Base-by-base conservation (phyloP, 192 early-diverging fungal species). In the Coemansia sp. region DNA sequence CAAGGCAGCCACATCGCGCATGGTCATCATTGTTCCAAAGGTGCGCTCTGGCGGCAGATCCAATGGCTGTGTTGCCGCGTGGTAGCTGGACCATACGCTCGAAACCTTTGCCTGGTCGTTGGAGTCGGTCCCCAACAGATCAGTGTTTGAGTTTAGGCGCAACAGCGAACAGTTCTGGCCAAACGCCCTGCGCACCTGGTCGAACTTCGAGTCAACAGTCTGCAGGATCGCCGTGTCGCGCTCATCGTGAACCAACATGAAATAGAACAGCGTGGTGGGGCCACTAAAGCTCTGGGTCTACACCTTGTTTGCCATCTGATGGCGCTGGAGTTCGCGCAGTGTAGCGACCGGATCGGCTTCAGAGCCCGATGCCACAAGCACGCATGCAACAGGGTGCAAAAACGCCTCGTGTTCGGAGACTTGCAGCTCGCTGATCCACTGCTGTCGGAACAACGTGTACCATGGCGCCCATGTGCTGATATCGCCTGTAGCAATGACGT, bases 341-440 rank as follows among this genome's bases (percentile, higher is more conserved):
- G 92, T 84, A 7, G 78, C 87, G 11, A 96, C 81, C 0, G 94
- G 94, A 71, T 96, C 92, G 0, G 87, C 77, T 44, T 92, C 88
- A 2, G 88, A 74, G 3, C 92, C 91, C 0, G 85, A 95, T 18
- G 76, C 86, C 9, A 88, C 85, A 15, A 87, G 59, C 53, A 92
- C 75, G 71, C 93, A 92, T 34, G 93, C 94, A 6, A 97, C 90
- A 2, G 97, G 97, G 76, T 98, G 95, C 49, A 94, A 91, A 70
- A 99, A 97, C 6, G 93, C 89, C 72, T 97, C 94, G 66, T 98
- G 94, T 67, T 98, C 95, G 0, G 92, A 89, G 11, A 88, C 78
- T 15, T 89, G 91, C 68, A 85, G 84, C 41, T 89, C 71, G 34
- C 66, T 49, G 7, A 74, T 59, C 82, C 82, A 78, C 26, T 74